Base-by-base conservation (phyloP, 345 rosid genomes). In the Laguncularia racemosa region DNA sequence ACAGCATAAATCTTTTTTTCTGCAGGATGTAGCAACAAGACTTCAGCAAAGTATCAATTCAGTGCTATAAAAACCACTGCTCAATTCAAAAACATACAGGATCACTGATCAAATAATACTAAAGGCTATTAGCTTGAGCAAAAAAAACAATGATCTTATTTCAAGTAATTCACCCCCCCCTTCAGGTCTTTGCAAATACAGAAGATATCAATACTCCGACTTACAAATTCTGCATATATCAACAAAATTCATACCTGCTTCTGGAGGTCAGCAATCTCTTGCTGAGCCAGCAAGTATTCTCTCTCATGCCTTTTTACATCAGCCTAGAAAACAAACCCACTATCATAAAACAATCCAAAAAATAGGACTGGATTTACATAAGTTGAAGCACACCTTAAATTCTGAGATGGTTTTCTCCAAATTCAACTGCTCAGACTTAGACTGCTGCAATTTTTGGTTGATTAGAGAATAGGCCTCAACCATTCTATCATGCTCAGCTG, bases 401-500 rank as follows among this genome's bases (percentile, higher is more conserved):
- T 82, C 91, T 79, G 68, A 67, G 46, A 85, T 81, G 50, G 64
- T 70, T 73, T 83, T 93, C 83, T 89, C 91, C 58, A 85, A 71
- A 62, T 77, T 79, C 65, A 80, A 69, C 73, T 75, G 87, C 48
- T 86, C 97, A 57, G 85, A 84, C 3, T 71, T 62, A 50, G 83
- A 85, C 47, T 76, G 80, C 78, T 83, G 95, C 67, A 93, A 76
- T 58, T 84, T 93, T 62, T 83, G 84, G 65, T 76, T 84, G 60
- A 93, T 81, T 45, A 77, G 40, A 55, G 89, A 71, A 71, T 89
- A 84, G 14, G 97, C 88, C 62, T 86, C 97, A 59, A 62, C 80
- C 88, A 86, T 83, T 72, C 85, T 81, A 61, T 89, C 97, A 77
- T 93, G 81, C 62, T 93, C 96, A 66, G 76, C 99, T 93, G 83